Percentiles rank a stretch among this genome's conserved stretches.
Evolutionary conservation across 305 asterid genomes (phyloP).

Genomic region (Fraxinus sp.): DNA sequence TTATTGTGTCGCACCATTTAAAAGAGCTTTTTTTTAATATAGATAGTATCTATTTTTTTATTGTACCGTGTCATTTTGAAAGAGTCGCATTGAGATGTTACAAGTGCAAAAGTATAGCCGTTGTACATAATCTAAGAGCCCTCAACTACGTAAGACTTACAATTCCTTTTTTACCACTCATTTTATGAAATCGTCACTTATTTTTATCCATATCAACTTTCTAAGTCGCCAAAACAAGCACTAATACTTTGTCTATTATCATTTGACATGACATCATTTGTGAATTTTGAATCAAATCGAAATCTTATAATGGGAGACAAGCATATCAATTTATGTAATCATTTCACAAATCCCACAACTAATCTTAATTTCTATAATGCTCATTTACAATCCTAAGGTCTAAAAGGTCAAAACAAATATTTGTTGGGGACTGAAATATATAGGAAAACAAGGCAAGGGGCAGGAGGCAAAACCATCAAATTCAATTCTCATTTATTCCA

Average conservation of each 20-base stretch:
- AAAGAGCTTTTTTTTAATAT: no score
- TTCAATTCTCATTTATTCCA: slow-evolving; percentile 13
- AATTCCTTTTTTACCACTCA: background rate
- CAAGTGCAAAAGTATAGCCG: background rate
- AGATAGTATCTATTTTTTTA: no score
- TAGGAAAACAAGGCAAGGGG: background rate
- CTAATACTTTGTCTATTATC: background rate
- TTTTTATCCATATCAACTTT: background rate
- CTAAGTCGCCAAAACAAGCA: background rate
- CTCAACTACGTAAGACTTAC: background rate
- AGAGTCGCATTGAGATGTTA: background rate
- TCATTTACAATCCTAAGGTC: background rate
- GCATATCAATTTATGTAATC: background rate
- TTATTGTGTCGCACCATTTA: background rate
- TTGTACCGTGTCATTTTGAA: background rate
- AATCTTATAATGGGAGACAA: background rate
- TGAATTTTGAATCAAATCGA: background rate
- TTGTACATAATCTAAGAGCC: background rate
- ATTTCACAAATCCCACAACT: slow-evolving; percentile 3
- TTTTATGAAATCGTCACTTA: background rate
- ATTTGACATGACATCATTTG: background rate
- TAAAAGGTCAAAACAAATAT: background rate
- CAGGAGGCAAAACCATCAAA: background rate
- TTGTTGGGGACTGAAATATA: background rate
- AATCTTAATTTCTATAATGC: background rate